phyloP scores from a whole-genome alignment of 108 stramenopile species.

The Seminavis robusta region DNA sequence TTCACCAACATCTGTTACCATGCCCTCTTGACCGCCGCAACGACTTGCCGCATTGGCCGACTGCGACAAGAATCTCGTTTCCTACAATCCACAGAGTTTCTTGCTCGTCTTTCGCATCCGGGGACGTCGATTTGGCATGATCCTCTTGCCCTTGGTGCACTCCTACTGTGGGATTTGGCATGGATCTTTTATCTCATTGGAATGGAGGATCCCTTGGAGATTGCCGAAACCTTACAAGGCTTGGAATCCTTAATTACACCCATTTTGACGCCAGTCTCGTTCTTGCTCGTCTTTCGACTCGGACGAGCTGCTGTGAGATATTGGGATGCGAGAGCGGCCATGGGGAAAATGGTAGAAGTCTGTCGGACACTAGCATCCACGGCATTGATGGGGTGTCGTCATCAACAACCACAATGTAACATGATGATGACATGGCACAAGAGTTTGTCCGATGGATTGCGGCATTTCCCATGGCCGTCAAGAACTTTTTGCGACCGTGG shows the following conservation, averaged over 20 bases:
- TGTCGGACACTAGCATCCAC: conserved; percentile 11
- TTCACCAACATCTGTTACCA: too few species aligned
- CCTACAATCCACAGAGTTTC: background rate
- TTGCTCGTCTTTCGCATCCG: background rate
- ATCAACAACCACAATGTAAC: conserved; percentile 11
- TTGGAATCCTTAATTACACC: too few species aligned
- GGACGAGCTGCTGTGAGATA: conserved; percentile 34
- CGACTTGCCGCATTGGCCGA: too few species aligned
- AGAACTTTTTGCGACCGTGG: conserved; percentile 22
- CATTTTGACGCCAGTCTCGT: conserved; percentile 30
- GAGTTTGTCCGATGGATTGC: conserved; percentile 31
- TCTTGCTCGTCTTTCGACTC: conserved; percentile 49
- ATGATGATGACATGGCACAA: too few species aligned
- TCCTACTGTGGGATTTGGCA: background rate
- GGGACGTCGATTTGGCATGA: background rate
- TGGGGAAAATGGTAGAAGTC: conserved; percentile 27
- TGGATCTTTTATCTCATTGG: background rate
- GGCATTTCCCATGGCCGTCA: conserved; percentile 23
- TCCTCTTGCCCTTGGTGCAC: background rate
- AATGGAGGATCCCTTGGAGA: too few species aligned
- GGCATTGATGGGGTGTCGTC: conserved; percentile 17
- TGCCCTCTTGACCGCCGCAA: too few species aligned
- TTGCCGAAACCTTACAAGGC: too few species aligned
- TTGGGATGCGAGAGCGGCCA: conserved; percentile 30
- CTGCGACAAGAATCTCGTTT: background rate